Percentiles rank a stretch among this genome's conserved stretches.
Conservation (phyloP, 805 yeast species). For the Saturnispora sekii region DNA sequence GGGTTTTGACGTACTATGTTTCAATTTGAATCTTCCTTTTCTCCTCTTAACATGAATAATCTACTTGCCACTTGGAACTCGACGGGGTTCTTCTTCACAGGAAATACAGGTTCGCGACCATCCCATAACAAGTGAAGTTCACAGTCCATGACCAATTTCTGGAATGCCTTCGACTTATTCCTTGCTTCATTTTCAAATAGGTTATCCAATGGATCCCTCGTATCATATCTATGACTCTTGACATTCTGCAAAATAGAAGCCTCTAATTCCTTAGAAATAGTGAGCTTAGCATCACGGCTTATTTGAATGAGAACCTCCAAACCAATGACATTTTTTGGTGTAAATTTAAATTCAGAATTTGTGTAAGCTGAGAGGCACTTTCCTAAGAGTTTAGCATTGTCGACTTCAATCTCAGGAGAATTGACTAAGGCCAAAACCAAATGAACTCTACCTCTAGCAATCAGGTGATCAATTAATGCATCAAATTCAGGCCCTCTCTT, state of each 20-base stretch:
- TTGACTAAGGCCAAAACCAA: neutral
- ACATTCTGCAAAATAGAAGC: neutral
- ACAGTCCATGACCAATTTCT: neutral
- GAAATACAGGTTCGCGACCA: neutral
- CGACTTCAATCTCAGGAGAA: neutral
- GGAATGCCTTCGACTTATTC: neutral
- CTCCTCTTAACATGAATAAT: neutral
- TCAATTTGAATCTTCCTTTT: neutral
- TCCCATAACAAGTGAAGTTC: neutral
- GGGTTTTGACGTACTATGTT: too few species aligned
- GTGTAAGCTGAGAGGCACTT: neutral
- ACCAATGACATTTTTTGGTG: slow-evolving; percentile 1
- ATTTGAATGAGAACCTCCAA: neutral
- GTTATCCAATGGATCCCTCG: neutral
- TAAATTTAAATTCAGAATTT: neutral
- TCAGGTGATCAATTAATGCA: neutral
- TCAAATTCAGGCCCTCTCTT: neutral
- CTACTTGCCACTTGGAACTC: neutral
- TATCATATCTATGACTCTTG: neutral
- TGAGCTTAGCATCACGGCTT: too few species aligned
- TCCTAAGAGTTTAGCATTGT: neutral
- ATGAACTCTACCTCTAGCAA: neutral
- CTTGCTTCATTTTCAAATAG: neutral
- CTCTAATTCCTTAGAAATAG: neutral
- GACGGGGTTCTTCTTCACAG: neutral